Conservation (phyloP, 768 basidiomycete species). For the Suillus alpinus region DNA sequence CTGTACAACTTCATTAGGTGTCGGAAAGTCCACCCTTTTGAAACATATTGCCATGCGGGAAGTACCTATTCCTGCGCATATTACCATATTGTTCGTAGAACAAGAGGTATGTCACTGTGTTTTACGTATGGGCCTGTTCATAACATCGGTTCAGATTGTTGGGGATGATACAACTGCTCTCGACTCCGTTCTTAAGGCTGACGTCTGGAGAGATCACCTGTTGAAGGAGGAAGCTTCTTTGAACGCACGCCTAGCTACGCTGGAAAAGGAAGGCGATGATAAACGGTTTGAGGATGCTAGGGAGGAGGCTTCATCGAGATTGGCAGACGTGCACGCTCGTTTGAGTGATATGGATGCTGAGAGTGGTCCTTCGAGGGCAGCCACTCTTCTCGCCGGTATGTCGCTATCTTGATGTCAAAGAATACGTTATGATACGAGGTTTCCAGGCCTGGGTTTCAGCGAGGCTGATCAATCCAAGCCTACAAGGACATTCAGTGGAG, state of each 20-base stretch:
- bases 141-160: slow-evolving; percentile 56
- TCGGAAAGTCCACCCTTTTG: slow-evolving; percentile 95
- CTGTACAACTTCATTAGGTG: slow-evolving; percentile 43
- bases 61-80: slow-evolving; percentile 89
- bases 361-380: slow-evolving; percentile 93
- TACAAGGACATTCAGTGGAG: slow-evolving; percentile 89
- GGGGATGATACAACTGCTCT: slow-evolving; percentile 93
- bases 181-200: slow-evolving; percentile 97
- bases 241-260: slow-evolving; percentile 66
- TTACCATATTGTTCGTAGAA: slow-evolving; percentile 97
- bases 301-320: slow-evolving; percentile 76
- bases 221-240: slow-evolving; percentile 79
- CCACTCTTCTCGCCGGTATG: slow-evolving; percentile 80
- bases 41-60: slow-evolving; percentile 95
- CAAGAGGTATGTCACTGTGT: slow-evolving; percentile 67
- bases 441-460: slow-evolving; percentile 82
- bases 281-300: slow-evolving; percentile 80
- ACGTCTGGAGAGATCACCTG: slow-evolving; percentile 95
- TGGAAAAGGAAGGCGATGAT: slow-evolving; percentile 76
- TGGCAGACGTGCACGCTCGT: slow-evolving; percentile 87
- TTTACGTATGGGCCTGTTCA: not conserved
- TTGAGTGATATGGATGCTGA: slow-evolving; percentile 98
- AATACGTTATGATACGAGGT: not conserved
- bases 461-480: slow-evolving; percentile 82
- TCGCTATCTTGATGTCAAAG: not conserved